A percentile compares a stretch with the other conserved stretches of the same genome.
phyloP scores from a whole-genome alignment of 768 basidiomycete species.

The Fistulinella prunicolor region DNA sequence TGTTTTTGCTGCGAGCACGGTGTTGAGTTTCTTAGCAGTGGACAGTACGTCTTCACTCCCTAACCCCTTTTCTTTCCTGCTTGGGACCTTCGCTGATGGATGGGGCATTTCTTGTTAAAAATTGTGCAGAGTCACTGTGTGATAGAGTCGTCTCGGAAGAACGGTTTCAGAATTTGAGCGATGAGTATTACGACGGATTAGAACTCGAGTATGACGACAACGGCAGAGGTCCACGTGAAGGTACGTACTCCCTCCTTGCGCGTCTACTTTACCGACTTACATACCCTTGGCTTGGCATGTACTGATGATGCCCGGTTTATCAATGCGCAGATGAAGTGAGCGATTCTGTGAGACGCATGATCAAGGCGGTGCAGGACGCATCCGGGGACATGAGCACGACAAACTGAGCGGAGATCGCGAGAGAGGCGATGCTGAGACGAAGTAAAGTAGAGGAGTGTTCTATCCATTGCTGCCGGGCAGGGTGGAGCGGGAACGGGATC shows the following conservation, averaged over 20 bases:
- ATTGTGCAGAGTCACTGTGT: constrained; percentile 14
- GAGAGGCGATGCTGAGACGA: no score
- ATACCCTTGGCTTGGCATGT: no score
- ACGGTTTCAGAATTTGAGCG: constrained; percentile 17
- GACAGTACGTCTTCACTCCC: constrained; percentile 20
- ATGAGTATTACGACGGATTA: constrained; percentile 19
- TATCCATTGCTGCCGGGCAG: no score
- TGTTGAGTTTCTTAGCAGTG: constrained; percentile 11
- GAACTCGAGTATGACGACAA: constrained; percentile 14
- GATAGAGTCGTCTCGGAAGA: constrained; percentile 11
- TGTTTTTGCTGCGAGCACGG: constrained; percentile 12
- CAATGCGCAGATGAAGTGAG: constrained; percentile 27
- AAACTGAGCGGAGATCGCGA: no score
- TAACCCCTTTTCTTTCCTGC: neutral
- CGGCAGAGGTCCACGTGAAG: constrained; percentile 6
- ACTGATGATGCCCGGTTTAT: no score
- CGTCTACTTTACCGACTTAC: neutral
- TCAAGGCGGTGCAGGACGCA: constrained; percentile 20
- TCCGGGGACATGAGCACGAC: no score
- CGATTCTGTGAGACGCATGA: constrained; percentile 20
- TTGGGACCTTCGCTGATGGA: neutral
- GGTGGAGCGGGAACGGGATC: no score
- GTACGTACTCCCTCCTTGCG: constrained; percentile 6
- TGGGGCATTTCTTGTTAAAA: no score
- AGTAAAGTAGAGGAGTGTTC: no score